A percentile compares a stretch with the other conserved stretches of the same genome.
Evolutionary conservation across 1,284 basidiomycete genomes (phyloP).

Genomic region (Austroboletus niveus): DNA sequence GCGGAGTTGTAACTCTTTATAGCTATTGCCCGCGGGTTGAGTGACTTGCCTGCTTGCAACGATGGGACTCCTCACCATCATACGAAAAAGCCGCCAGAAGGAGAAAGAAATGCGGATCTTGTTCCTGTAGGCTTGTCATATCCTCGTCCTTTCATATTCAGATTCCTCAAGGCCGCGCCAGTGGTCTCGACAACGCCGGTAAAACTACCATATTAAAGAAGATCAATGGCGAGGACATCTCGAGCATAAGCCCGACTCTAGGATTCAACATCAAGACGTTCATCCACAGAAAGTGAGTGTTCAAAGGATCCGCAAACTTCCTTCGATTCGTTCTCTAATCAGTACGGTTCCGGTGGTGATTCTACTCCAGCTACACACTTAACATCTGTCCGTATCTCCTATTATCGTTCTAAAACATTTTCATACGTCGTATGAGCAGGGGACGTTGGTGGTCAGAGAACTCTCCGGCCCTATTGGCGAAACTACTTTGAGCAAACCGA

Average conservation of each 20-base stretch:
- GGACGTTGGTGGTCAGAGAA: slow-evolving; percentile 98
- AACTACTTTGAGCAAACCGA: slow-evolving; percentile 99
- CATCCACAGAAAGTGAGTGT: slow-evolving; percentile 78
- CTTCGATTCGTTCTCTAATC: slow-evolving; percentile 22
- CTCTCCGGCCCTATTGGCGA: slow-evolving; percentile 95
- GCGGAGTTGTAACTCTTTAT: slow-evolving; percentile 10
- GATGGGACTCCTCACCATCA: slow-evolving; percentile 95
- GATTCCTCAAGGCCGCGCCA: slow-evolving; percentile 35
- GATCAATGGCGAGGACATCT: slow-evolving; percentile 88
- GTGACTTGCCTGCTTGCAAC: neutral
- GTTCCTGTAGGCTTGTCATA: slow-evolving; percentile 70
- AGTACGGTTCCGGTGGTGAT: slow-evolving; percentile 20
- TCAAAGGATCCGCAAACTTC: slow-evolving; percentile 16
- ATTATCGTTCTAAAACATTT: slow-evolving; percentile 8
- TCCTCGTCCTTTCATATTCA: slow-evolving; percentile 1
- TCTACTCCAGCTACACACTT: slow-evolving; percentile 71
- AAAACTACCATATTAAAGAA: slow-evolving; percentile 98
- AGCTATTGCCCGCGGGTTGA: too few species aligned
- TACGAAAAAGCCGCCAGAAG: slow-evolving; percentile 93
- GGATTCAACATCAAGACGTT: slow-evolving; percentile 99
- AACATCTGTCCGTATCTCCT: slow-evolving; percentile 76
- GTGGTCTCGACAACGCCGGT: slow-evolving; percentile 98
- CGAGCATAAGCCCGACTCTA: slow-evolving; percentile 86
- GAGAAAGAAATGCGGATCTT: slow-evolving; percentile 95
- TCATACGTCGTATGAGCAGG: slow-evolving; percentile 47